phyloP scores from a whole-genome alignment of 2,329 filamentous ascomycete genomes.

The Alternaria gansuensis region DNA sequence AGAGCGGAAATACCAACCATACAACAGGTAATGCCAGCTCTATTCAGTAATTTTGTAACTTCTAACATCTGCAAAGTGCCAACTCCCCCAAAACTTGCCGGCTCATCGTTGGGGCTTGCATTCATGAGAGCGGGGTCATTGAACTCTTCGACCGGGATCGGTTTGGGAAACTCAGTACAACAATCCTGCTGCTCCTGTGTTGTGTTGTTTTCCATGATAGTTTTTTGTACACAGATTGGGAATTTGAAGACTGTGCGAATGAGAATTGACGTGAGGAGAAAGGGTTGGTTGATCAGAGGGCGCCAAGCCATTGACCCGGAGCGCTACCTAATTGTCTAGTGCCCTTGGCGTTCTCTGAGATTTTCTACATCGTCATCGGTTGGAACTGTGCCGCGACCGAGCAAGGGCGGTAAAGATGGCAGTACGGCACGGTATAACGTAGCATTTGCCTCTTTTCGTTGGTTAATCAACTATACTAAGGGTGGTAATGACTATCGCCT shows the following conservation, averaged over 20 bases:
- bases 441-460: no score
- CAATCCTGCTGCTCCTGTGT: neutral
- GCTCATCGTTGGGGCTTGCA: neutral
- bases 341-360: no score
- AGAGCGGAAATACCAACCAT: neutral
- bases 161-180: neutral
- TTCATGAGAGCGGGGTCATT: neutral
- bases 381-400: no score
- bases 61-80: neutral
- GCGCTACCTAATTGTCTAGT: no score
- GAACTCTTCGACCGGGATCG: neutral
- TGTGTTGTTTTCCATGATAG: neutral
- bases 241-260: neutral
- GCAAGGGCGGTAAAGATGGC: no score
- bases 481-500: neutral
- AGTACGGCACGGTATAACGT: no score
- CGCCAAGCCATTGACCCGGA: no score
- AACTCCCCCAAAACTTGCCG: neutral
- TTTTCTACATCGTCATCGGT: no score
- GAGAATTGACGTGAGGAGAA: neutral
- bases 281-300: neutral
- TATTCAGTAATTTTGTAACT: fast-evolving
- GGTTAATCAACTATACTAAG: no score
- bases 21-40: neutral
- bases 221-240: neutral